Percentiles rank a stretch among this genome's conserved stretches.
Evolutionary conservation across 2,329 filamentous ascomycete genomes (phyloP).

Genomic region (Penicillium aurantiogriseum): DNA sequence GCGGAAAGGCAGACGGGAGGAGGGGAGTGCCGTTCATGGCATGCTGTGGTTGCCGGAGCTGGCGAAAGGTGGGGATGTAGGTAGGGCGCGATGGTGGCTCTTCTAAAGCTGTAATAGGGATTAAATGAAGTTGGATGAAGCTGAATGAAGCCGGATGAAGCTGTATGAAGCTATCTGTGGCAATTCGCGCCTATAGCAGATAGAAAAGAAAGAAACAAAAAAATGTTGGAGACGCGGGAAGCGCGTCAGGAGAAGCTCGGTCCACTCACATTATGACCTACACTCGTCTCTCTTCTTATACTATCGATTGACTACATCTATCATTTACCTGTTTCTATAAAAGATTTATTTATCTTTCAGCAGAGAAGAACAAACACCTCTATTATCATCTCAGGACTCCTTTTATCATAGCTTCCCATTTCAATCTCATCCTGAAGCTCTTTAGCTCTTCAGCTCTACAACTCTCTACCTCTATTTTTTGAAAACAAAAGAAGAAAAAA

Average conservation of each 20-base stretch:
- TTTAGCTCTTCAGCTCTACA: background rate
- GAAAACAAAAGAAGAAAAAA: too few species aligned
- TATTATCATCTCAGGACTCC: background rate
- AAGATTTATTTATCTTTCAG: background rate
- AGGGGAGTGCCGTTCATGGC: constrained; percentile 82
- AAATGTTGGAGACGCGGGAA: constrained; percentile 28
- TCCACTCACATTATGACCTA: constrained; percentile 19
- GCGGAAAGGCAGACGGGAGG: constrained; percentile 77
- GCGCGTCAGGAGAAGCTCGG: constrained; percentile 27
- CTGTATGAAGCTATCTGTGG: background rate
- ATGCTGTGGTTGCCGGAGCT: constrained; percentile 47
- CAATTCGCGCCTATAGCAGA: background rate
- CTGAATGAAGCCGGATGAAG: background rate
- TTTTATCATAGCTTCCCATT: background rate
- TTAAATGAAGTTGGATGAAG: background rate
- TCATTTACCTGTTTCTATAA: background rate
- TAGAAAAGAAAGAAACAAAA: constrained; percentile 16
- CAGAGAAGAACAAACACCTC: background rate
- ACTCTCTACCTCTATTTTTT: background rate
- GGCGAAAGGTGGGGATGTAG: background rate
- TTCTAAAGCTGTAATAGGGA: background rate
- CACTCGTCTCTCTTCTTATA: background rate
- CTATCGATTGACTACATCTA: background rate
- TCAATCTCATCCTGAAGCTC: constrained; percentile 1
- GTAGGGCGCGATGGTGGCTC: background rate